Base-by-base conservation (phyloP, 495 filamentous ascomycete genomes). In the Amniculicola lignicola region DNA sequence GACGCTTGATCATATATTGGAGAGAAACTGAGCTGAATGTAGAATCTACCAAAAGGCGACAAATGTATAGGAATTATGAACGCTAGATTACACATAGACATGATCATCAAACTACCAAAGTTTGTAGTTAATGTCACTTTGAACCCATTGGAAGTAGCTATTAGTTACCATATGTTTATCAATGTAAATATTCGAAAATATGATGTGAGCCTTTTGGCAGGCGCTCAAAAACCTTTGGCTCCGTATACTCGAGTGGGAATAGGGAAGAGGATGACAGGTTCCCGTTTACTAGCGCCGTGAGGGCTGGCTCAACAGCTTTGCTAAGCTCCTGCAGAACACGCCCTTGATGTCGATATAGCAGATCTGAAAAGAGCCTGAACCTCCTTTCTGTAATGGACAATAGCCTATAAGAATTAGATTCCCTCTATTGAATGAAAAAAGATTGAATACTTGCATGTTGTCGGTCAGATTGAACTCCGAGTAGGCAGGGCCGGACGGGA, bases 291-390 rank as follows among this genome's bases (percentile, higher is more conserved):
- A 45, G 24, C 23, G 42, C 42, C 10, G 18, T 45, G n/a, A 45
- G 22, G 7, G 42, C 42, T 4, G 42, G 42, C 42, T 45, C 24
- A 27, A 45, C 22, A 27, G 42, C 42, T 5, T 45, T 45, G 42
- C 42, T 45, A 3, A 45, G n/a, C 22, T 11, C 4, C 18, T 28
- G 6, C 10, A 45, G 42, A 45, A 45, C 7, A 5, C 2, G 22
- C 24, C 42, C 42, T 45, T 45, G 42, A 2, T 12, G 5, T 27
- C 3, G 21, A 16, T 45, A 28, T 45, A 45, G 7, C 3, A 45
- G 19, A 16, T 45, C 21, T 4, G 22, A 27, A 28, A 45, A 45
- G n/a, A 12, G 4, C 4, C 23, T 25, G n/a, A 25, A 25, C 4
- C n/a, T 45, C 6, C 18, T 15, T 9, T 45, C 42, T 18, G 22